Percentiles rank a stretch among this genome's conserved stretches.
phyloP scores from a whole-genome alignment of 1,139 yeast genomes.

The Suhomyces ambrosiae region DNA sequence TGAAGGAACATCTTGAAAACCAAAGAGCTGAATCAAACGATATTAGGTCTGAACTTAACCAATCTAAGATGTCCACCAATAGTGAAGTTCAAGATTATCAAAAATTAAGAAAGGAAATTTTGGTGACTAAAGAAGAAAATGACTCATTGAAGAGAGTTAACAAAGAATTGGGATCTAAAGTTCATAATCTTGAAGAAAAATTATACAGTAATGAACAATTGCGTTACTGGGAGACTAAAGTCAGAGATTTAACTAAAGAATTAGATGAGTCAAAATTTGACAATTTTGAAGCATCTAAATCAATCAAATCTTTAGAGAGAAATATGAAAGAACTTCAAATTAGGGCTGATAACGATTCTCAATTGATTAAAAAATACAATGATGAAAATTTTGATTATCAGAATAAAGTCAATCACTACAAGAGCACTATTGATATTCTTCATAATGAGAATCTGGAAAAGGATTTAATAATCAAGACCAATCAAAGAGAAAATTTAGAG shows the following conservation, averaged over 20 bases:
- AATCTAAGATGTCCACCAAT: slow-evolving; percentile 34
- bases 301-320: slow-evolving; percentile 35
- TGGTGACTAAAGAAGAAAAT: slow-evolving; percentile 46
- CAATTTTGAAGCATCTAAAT: slow-evolving; percentile 35
- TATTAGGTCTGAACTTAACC: slow-evolving; percentile 38
- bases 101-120: slow-evolving; percentile 39
- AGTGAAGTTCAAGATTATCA: slow-evolving; percentile 41
- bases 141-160: slow-evolving; percentile 43
- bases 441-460: slow-evolving; percentile 45
- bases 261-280: slow-evolving; percentile 36
- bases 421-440: slow-evolving; percentile 37
- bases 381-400: slow-evolving; percentile 52
- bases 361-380: slow-evolving; percentile 44
- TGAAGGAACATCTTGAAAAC: slow-evolving; percentile 40
- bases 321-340: slow-evolving; percentile 40
- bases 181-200: slow-evolving; percentile 41
- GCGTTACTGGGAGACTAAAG: slow-evolving; percentile 48
- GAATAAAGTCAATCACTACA: slow-evolving; percentile 42
- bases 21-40: slow-evolving; percentile 37
- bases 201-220: slow-evolving; percentile 49
- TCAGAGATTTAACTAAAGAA: slow-evolving; percentile 31
- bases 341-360: slow-evolving; percentile 39
- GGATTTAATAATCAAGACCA: slow-evolving; percentile 37
- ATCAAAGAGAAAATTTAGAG: slow-evolving; percentile 46
- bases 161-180: slow-evolving; percentile 37